These are phyloP conservation scores for Amanita polypyramis DNA, from an alignment of 768 basidiomycete species.

Conservation along the genomic window DNA sequence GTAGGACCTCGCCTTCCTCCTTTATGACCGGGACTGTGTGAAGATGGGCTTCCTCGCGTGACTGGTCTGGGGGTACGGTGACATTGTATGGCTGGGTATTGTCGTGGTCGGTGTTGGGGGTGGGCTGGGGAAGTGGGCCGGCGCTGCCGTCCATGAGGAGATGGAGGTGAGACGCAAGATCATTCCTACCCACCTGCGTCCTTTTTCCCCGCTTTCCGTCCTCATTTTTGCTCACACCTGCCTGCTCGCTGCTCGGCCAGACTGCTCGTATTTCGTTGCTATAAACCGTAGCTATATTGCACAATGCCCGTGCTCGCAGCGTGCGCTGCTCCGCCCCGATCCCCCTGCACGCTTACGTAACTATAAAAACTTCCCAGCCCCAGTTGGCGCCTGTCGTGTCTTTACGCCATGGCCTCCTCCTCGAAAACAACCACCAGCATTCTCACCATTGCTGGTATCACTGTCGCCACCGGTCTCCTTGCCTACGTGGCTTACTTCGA, in stretches of 20 bases:
- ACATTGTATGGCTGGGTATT: conserved; percentile 11
- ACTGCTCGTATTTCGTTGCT: not conserved
- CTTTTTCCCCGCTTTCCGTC: not conserved
- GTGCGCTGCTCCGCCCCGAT: not conserved
- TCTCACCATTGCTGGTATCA: conserved; percentile 35
- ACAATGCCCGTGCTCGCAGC: not conserved
- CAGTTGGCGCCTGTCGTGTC: not conserved
- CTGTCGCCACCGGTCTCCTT: conserved; percentile 47
- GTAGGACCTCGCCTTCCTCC: conserved; percentile 23
- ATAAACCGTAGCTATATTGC: not conserved
- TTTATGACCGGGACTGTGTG: conserved; percentile 17
- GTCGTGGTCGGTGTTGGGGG: conserved; percentile 19
- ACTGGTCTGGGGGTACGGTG: not conserved
- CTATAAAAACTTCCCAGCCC: conserved; percentile 7
- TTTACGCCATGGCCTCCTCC: conserved; percentile 22
- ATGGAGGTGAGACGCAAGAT: conserved; percentile 10
- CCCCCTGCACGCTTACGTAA: conserved; percentile 2
- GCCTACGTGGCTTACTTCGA: conserved; percentile 94
- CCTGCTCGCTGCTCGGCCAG: not conserved
- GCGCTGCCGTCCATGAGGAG: conserved; percentile 32
- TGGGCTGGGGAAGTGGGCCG: conserved; percentile 20
- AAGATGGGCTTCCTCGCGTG: not conserved
- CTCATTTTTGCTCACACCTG: conserved; percentile 6
- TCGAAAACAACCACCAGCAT: conserved; percentile 24
- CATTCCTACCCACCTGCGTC: not conserved